Evolutionary conservation across 768 basidiomycete genomes (phyloP).

Genomic region (Hypsizygus marmoreus): DNA sequence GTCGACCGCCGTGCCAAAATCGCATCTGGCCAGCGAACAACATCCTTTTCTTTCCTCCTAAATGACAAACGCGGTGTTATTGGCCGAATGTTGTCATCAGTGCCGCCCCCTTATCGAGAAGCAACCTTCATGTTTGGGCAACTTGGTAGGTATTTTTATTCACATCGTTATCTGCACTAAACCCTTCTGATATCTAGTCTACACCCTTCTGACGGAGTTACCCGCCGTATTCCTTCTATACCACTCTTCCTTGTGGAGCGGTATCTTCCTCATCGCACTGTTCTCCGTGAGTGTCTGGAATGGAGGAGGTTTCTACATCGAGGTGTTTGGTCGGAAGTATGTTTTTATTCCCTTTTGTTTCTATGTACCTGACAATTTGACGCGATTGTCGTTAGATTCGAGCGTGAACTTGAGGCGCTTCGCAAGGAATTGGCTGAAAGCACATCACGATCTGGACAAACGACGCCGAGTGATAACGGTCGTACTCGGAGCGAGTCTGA

Average conservation of each 20-base stretch:
- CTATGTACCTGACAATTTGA: slow-evolving; percentile 4
- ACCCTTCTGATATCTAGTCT: slow-evolving; percentile 48
- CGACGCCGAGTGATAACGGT: slow-evolving; percentile 44
- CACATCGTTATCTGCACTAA: slow-evolving; percentile 1
- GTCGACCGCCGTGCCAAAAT: slow-evolving; percentile 89
- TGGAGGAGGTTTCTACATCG: slow-evolving; percentile 93
- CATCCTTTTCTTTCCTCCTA: slow-evolving; percentile 85
- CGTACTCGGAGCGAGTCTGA: slow-evolving; percentile 17
- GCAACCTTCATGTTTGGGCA: slow-evolving; percentile 84
- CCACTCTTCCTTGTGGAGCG: slow-evolving; percentile 76
- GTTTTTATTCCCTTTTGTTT: slow-evolving; percentile 33
- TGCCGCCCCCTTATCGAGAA: slow-evolving; percentile 65
- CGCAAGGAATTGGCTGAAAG: slow-evolving; percentile 87
- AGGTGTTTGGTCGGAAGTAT: slow-evolving; percentile 95
- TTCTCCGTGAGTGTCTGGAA: slow-evolving; percentile 94
- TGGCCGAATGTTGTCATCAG: slow-evolving; percentile 64
- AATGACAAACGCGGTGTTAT: slow-evolving; percentile 88
- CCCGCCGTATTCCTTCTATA: slow-evolving; percentile 86
- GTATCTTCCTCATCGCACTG: slow-evolving; percentile 73
- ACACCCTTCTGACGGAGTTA: slow-evolving; percentile 82
- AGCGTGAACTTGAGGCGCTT: slow-evolving; percentile 86
- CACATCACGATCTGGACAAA: slow-evolving; percentile 51
- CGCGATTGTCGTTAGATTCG: slow-evolving; percentile 60
- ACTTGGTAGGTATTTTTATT: slow-evolving; percentile 52
- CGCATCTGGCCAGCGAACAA: slow-evolving; percentile 86